Percentiles rank a stretch among this genome's conserved stretches.
These are phyloP conservation scores for Aspergillus indologenus DNA, from an alignment of 495 filamentous ascomycete genomes.

Conservation along the genomic window DNA sequence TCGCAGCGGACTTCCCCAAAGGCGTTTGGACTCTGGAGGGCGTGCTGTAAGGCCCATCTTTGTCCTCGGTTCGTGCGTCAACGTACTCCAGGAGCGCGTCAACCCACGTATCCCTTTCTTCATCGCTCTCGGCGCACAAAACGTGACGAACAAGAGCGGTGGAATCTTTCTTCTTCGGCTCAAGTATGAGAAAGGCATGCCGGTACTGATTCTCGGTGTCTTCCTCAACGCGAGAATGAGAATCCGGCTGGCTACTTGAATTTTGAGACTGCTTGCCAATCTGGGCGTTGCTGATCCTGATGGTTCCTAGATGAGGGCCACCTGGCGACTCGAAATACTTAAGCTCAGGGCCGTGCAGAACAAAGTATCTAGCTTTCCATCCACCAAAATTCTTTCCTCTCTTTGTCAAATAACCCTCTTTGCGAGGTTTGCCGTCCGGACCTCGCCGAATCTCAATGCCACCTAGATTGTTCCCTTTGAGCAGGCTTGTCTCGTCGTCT, in stretches of 20 bases:
- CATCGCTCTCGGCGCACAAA: constrained; percentile 90
- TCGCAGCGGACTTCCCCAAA: constrained; percentile 16
- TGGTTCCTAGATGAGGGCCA: constrained; percentile 85
- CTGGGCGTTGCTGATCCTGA: constrained; percentile 85
- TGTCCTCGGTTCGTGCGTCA: constrained; percentile 59
- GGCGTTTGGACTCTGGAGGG: constrained; percentile 24
- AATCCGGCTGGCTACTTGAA: constrained; percentile 48
- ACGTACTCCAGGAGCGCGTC: constrained; percentile 85
- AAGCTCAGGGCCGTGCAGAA: constrained; percentile 83
- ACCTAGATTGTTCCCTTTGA: constrained; percentile 45
- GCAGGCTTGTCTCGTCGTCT: constrained; percentile 55
- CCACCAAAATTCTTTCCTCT: constrained; percentile 97
- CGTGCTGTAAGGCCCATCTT: constrained; percentile 27
- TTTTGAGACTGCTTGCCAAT: constrained; percentile 83
- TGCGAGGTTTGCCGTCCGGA: constrained; percentile 64
- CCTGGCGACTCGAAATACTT: constrained; percentile 90
- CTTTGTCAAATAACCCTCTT: constrained; percentile 93
- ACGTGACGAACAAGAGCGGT: constrained; percentile 89
- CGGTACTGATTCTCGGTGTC: constrained; percentile 92
- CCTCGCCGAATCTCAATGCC: constrained; percentile 42
- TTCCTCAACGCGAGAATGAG: constrained; percentile 59
- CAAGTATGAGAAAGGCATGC: constrained; percentile 90
- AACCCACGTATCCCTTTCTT: constrained; percentile 92
- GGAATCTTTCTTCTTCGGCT: constrained; percentile 95
- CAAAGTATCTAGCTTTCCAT: constrained; percentile 96